Base-by-base conservation (phyloP, 495 filamentous ascomycete genomes). In the Hypoxylon intermedium region DNA sequence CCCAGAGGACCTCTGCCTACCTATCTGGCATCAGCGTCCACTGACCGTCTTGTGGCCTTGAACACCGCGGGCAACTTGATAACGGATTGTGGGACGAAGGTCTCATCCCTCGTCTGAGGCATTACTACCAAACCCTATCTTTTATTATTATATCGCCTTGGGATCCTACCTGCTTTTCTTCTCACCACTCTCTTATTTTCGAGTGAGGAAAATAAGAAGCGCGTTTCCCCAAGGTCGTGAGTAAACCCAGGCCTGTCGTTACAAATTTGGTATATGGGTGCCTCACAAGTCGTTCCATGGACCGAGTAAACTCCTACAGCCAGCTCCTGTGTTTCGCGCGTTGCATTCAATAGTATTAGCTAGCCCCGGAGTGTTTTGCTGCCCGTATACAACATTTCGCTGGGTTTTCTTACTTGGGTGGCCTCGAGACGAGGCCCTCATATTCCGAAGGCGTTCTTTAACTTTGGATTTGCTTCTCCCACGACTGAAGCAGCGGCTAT, bases 401-500 rank as follows among this genome's bases (percentile, higher is more conserved):
- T 49, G 36, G 48, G 42, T 36, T 43, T 36, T 45, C 45, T 11
- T 13, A 9, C 34, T 37, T 43, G 51, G 45, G 55, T 60, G 51
- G 45, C 62, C 56, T 46, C 62, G 26, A 45, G 24, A 15, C 34
- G 55, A 52, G 56, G 51, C 40, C 24, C 40, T 28, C 55, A 24
- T 60, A 48, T 44, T 53, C 18, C 38, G 12, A 47, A 58, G 43
- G 42, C 49, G 13, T 40, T 30, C 28, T 48, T 34, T 34, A 12
- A 31, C 65, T 64, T 63, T 65, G 58, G 61, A 68, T 67, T 60
- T 66, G 65, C 68, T 63, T n/a, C 71, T 71, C 40, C 34, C 41
- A 36, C 48, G 41, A 31, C 55, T 26, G 33, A 49, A 56, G 24
- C 38, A 37, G 13, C 11, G 37, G 52, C 44, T 24, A 67, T 71